phyloP scores from a whole-genome alignment of 352 stramenopile genomes.

The Phytophthora agathidicida region DNA sequence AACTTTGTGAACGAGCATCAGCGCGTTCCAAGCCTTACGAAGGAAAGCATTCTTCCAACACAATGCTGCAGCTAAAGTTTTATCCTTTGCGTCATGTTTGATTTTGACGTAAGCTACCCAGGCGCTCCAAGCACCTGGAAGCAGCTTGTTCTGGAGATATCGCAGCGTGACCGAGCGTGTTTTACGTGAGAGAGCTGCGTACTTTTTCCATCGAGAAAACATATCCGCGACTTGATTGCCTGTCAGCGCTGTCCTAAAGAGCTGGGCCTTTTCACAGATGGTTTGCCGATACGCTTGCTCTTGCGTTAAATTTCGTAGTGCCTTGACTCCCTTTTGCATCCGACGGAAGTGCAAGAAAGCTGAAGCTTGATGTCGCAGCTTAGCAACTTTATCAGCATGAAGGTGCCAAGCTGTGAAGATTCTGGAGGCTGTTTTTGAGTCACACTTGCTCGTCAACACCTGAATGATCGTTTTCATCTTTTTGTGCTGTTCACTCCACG shows the following conservation, averaged over 20 bases:
- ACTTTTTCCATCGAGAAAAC: constrained; percentile 37
- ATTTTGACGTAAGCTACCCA: constrained; percentile 24
- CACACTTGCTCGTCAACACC: constrained; percentile 26
- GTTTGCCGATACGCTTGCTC: background rate
- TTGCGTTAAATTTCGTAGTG: constrained; percentile 17
- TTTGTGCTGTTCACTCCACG: constrained; percentile 37
- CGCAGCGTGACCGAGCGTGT: constrained; percentile 22
- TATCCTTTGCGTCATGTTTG: background rate
- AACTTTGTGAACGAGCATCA: constrained; percentile 13
- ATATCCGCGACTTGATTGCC: constrained; percentile 8
- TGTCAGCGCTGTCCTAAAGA: constrained; percentile 28
- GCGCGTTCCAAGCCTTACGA: constrained; percentile 32
- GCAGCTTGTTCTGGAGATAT: constrained; percentile 34
- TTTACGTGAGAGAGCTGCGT: constrained; percentile 21
- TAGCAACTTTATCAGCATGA: constrained; percentile 4
- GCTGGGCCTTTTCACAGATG: constrained; percentile 17
- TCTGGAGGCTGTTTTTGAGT: constrained; percentile 6
- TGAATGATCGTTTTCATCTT: constrained; percentile 33
- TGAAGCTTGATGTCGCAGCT: constrained; percentile 5
- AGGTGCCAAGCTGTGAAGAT: constrained; percentile 32
- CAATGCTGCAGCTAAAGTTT: constrained; percentile 1
- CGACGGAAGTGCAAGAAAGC: constrained; percentile 29
- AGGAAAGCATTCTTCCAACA: constrained; percentile 32
- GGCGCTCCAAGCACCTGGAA: constrained; percentile 32
- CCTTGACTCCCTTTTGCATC: constrained; percentile 26